Conservation (phyloP, 2,329 filamentous ascomycete species). For the Pyrenochaeta sp. region DNA sequence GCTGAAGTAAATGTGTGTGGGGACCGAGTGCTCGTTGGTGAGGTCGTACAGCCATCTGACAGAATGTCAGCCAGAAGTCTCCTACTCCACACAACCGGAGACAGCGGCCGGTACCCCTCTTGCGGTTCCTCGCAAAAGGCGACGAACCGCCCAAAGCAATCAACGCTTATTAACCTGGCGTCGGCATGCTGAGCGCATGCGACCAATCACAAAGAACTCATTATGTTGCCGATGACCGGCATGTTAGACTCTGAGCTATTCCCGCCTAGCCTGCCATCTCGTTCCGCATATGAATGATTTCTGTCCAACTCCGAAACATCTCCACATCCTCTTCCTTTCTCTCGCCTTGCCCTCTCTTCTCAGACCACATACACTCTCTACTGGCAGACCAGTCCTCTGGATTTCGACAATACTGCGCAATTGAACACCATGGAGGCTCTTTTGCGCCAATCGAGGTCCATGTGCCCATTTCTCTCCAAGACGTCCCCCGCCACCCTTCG, state of each 20-base stretch:
- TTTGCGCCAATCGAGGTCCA: slow-evolving; percentile 90
- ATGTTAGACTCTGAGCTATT: slow-evolving; percentile 3
- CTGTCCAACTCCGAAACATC: slow-evolving; percentile 24
- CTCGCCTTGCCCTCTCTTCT: slow-evolving; percentile 2
- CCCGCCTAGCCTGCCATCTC: slow-evolving; percentile 18
- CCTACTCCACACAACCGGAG: background rate
- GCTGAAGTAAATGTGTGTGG: too few species aligned
- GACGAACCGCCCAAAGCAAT: slow-evolving; percentile 22
- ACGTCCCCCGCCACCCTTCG: slow-evolving; percentile 91
- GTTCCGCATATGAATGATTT: slow-evolving; percentile 34
- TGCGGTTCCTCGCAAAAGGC: slow-evolving; percentile 12
- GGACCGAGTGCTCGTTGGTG: too few species aligned
- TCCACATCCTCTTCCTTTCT: slow-evolving; percentile 6
- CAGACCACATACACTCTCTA: background rate
- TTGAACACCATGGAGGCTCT: slow-evolving; percentile 80
- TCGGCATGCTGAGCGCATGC: slow-evolving; percentile 17
- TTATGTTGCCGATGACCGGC: slow-evolving; percentile 36
- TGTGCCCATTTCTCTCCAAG: slow-evolving; percentile 97
- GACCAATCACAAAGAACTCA: slow-evolving; percentile 32
- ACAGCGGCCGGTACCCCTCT: slow-evolving; percentile 11
- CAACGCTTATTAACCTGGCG: slow-evolving; percentile 23
- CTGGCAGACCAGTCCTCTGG: background rate
- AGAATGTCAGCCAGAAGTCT: background rate
- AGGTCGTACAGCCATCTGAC: background rate
- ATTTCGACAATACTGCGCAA: slow-evolving; percentile 11